Evolutionary conservation across 2,329 filamentous ascomycete genomes (phyloP).

Genomic region (Cylindrodendrum hubeiense): DNA sequence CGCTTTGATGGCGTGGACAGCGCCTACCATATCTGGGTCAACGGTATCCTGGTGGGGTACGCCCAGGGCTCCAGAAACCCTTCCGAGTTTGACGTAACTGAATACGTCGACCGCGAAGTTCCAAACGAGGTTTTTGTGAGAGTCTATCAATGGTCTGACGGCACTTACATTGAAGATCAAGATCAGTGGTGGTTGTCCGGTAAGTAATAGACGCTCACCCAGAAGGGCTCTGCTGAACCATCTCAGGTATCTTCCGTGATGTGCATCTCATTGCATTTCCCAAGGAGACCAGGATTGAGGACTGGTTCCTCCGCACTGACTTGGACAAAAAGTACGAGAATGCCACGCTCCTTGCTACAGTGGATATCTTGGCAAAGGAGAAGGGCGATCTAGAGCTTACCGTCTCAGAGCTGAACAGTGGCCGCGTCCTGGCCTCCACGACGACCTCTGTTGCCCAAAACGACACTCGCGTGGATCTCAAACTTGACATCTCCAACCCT

Average conservation of each 20-base stretch:
- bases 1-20: constrained; percentile 80
- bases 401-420: constrained; percentile 54
- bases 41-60: constrained; percentile 74
- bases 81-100: constrained; percentile 76
- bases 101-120: constrained; percentile 53
- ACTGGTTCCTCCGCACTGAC: constrained; percentile 68
- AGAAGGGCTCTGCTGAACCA: constrained; percentile 44
- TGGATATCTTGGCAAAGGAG: constrained; percentile 55
- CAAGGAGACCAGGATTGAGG: constrained; percentile 65
- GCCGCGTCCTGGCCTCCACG: constrained; percentile 50
- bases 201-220: constrained; percentile 64
- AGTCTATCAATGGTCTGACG: constrained; percentile 80
- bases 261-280: constrained; percentile 72
- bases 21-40: constrained; percentile 78
- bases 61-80: constrained; percentile 77
- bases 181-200: constrained; percentile 77
- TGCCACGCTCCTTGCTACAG: constrained; percentile 60
- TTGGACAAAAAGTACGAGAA: constrained; percentile 65
- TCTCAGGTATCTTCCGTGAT: constrained; percentile 74
- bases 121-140: constrained; percentile 70
- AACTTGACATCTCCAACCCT: constrained; percentile 63
- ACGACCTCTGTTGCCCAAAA: constrained; percentile 42
- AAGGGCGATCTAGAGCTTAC: constrained; percentile 55
- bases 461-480: constrained; percentile 53
- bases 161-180: constrained; percentile 77